Base-by-base conservation (phyloP, 2,329 filamentous ascomycete genomes). In the Pseudocercospora fuligena region DNA sequence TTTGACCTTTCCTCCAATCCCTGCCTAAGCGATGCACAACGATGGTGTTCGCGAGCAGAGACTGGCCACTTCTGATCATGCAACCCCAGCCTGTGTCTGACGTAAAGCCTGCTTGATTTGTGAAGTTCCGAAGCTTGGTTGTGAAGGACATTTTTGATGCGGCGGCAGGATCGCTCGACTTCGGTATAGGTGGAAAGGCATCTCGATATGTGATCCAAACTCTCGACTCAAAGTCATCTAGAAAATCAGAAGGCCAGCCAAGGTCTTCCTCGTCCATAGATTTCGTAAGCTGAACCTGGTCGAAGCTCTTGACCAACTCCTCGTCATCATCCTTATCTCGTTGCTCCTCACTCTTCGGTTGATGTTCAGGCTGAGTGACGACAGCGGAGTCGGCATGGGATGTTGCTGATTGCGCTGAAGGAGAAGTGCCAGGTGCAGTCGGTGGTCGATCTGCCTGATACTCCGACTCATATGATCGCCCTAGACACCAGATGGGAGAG, bases 181-280 rank as follows among this genome's bases (percentile, higher is more conserved):
- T 92, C 19, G 92, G 86, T 76, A 99, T 99, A 0, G 89, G 85
- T 9, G 89, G 83, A 77, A 99, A 99, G 72, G 91, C 91, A 27
- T 90, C 95, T 60, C 95, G 89, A 76, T 99, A 99, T 9, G 94
- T 98, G 86, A 99, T 92, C 94, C 95, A 98, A 78, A 97, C 88
- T 68, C 89, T 88, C 5, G 94, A 94, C 78, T 97, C 93, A 74
- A 98, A 96, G 79, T 99, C 95, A 67, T 93, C 91, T 36, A 98
- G 82, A 75, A 99, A 99, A 4, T 88, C 85, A 9, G 86, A 82
- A 9, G 95, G 95, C 95, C 95, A 99, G 66, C 90, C 89, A 46
- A 77, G 68, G 51, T 80, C 76, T 61, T 78, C 76, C 14, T 78
- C 77, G 43, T 78, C 75, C 70, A 72, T 72, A 3, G 72, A 71